Evolutionary conservation across 495 filamentous ascomycete genomes (phyloP).

Genomic region (Trichoderma orchidacearum): DNA sequence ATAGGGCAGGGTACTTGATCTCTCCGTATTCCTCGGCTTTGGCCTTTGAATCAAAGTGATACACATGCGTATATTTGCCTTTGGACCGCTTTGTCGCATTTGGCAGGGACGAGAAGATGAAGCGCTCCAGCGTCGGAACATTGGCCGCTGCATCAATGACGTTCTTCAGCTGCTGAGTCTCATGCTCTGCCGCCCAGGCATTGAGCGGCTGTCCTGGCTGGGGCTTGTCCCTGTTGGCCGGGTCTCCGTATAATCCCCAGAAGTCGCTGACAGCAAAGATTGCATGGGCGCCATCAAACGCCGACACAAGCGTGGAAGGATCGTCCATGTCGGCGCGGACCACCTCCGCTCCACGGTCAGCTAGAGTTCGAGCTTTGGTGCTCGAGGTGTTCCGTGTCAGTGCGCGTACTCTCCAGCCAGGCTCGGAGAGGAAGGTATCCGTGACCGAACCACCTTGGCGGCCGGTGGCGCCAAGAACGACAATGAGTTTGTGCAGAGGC

Average conservation of each 20-base stretch:
- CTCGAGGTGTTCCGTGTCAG: constrained; percentile 27
- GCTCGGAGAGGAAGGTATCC: constrained; percentile 17
- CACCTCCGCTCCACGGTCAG: constrained; percentile 30
- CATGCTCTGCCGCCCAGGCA: constrained; percentile 23
- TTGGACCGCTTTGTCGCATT: constrained; percentile 16
- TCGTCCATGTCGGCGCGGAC: constrained; percentile 32
- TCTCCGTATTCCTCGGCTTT: constrained; percentile 19
- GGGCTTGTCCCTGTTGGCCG: constrained; percentile 10
- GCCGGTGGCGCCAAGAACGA: constrained; percentile 35
- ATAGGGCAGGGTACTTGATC: constrained; percentile 19
- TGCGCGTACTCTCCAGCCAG: constrained; percentile 26
- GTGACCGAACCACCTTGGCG: constrained; percentile 35
- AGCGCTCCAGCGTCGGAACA: constrained; percentile 26
- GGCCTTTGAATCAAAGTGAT: constrained; percentile 27
- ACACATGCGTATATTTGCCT: constrained; percentile 22
- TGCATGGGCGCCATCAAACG: constrained; percentile 31
- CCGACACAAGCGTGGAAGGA: constrained; percentile 21
- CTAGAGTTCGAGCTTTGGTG: constrained; percentile 19
- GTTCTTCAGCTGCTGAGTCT: constrained; percentile 34
- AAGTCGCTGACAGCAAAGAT: constrained; percentile 45
- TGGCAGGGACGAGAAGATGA: constrained; percentile 23
- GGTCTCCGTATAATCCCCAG: constrained; percentile 19
- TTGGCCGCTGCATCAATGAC: constrained; percentile 33
- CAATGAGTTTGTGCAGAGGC: constrained; percentile 23
- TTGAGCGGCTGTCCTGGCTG: constrained; percentile 18